Evolutionary conservation across 148 eudicot species (phyloP).

Genomic region (Mesembryanthemum crystallinum): DNA sequence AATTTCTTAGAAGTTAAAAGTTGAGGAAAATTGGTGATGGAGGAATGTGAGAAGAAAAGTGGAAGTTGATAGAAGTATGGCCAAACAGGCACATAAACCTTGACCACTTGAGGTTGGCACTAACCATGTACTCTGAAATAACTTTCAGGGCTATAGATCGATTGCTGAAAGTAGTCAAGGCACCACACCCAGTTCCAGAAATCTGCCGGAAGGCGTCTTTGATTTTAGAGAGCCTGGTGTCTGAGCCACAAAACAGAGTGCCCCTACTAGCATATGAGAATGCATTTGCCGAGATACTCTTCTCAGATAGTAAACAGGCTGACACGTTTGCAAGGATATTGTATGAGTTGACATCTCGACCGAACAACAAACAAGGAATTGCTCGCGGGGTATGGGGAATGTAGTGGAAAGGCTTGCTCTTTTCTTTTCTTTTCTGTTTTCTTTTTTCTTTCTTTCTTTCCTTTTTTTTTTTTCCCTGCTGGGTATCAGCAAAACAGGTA

Average conservation of each 20-base stretch:
- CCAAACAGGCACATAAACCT: too few relatives aligned
- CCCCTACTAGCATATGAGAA: constrained; percentile 79
- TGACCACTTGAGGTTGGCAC: not conserved
- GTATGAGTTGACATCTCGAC: constrained; percentile 81
- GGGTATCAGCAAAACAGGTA: not conserved
- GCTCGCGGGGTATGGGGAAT: constrained; percentile 94
- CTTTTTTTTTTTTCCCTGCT: too few relatives aligned
- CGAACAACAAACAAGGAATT: constrained; percentile 62
- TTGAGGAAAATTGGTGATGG: too few relatives aligned
- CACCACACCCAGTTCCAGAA: constrained; percentile 89
- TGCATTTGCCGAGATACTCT: constrained; percentile 82
- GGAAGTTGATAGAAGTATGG: too few relatives aligned
- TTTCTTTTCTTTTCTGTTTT: too few relatives aligned
- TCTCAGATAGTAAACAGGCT: constrained; percentile 77
- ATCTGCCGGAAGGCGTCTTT: constrained; percentile 83
- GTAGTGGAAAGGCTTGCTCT: constrained; percentile 28
- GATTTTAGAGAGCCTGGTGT: constrained; percentile 76
- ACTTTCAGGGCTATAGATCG: constrained; percentile 86
- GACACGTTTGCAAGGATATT: constrained; percentile 87
- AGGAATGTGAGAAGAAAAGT: too few relatives aligned
- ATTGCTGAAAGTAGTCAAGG: constrained; percentile 67
- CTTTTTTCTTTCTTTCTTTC: too few relatives aligned
- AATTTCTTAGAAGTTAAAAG: too few relatives aligned
- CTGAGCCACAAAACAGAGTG: constrained; percentile 84
- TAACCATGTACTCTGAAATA: constrained; percentile 4